Base-by-base conservation (phyloP, 768 basidiomycete species). In the Phaeolepiota aurea region DNA sequence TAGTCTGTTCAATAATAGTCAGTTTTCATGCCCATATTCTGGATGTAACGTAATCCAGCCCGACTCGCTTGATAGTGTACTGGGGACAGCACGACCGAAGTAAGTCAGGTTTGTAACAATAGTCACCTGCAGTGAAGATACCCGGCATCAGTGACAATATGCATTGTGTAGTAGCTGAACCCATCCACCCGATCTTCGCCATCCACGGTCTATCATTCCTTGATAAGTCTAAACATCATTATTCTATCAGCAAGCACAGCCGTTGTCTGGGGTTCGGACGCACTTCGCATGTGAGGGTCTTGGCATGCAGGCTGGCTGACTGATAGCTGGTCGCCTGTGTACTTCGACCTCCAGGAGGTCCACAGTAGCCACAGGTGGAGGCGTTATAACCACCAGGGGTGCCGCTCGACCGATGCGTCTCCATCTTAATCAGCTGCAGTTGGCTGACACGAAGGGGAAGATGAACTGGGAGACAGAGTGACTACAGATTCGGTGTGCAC, bases 91-190 rank as follows among this genome's bases (percentile, higher is more conserved):
- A 97, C 7, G 90, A 83, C 3, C 61, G 56, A 46, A 66, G 72
- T 59, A 93, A 66, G 57, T 93, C 80, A 3, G 92, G 92, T 47
- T 87, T 89, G 59, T 97, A 97, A 52, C 88, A 80, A 61, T 81
- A 92, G 20, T 64, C 68, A 3, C 74, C 74, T 74, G 35, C n/a
- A n/a, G n/a, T n/a, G n/a, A n/a, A n/a, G n/a, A n/a, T n/a, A n/a
- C n/a, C n/a, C n/a, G n/a, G n/a, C n/a, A n/a, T n/a, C n/a, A n/a
- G n/a, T n/a, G 5, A 28, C 2, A 41, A 21, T 36, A 35, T 2
- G 20, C 2, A 2, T 20, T 33, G 9, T 10, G 16, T 19, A 35
- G 9, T 9, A 35, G 7, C 11, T 33, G 11, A 20, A 14, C 15
- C 12, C 22, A 5, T 20, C 38, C 41, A 62, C 87, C 87, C 41